A percentile compares a stretch with the other conserved stretches of the same genome.
Evolutionary conservation across 495 filamentous ascomycete species (phyloP).

Genomic region (Oleoguttula mirabilis): DNA sequence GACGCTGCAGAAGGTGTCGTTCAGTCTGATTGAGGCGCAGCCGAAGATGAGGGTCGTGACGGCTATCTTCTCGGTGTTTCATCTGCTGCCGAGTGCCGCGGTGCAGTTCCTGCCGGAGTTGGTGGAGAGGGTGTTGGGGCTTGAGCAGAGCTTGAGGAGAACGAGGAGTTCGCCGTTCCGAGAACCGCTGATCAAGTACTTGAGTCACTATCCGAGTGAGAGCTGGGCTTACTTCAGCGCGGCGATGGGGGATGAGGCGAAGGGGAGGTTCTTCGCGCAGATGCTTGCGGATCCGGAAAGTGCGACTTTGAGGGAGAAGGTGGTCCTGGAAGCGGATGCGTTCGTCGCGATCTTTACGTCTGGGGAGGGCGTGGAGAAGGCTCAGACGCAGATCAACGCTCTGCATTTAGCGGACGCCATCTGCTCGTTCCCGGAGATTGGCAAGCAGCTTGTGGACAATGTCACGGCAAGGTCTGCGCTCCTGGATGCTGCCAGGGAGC

Average conservation of each 20-base stretch:
- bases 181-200: constrained; percentile 81
- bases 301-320: constrained; percentile 57
- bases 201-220: constrained; percentile 85
- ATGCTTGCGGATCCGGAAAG: constrained; percentile 68
- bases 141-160: constrained; percentile 73
- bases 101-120: constrained; percentile 81
- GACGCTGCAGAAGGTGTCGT: constrained; percentile 77
- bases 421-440: constrained; percentile 44
- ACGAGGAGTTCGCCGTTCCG: constrained; percentile 92
- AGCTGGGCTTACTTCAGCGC: constrained; percentile 66
- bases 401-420: constrained; percentile 75
- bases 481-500: constrained; percentile 54
- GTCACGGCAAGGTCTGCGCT: constrained; percentile 58
- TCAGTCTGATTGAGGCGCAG: constrained; percentile 85
- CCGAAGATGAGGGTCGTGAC: constrained; percentile 83
- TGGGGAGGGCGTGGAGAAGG: constrained; percentile 43
- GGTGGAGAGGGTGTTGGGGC: constrained; percentile 74
- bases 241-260: constrained; percentile 66
- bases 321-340: constrained; percentile 58
- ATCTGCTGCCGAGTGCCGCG: constrained; percentile 78
- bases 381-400: constrained; percentile 68
- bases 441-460: constrained; percentile 67
- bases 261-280: constrained; percentile 91
- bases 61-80: constrained; percentile 91
- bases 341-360: constrained; percentile 50